These are phyloP conservation scores for Mortierella sp. DNA, from an alignment of 371 early-diverging fungal genomes.

Conservation along the genomic window DNA sequence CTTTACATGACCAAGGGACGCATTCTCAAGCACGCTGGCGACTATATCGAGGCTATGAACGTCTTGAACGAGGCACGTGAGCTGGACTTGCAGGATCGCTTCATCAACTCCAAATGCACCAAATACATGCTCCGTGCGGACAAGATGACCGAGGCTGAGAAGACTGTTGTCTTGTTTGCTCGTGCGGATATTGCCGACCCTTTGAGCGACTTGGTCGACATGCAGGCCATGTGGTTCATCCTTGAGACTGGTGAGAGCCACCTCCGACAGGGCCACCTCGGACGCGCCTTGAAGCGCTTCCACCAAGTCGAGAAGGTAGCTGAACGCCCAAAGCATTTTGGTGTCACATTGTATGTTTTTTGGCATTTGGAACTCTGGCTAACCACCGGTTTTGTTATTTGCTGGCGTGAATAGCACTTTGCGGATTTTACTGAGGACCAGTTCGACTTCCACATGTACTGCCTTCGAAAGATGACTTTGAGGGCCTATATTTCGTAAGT, in stretches of 20 bases:
- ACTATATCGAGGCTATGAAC: slow-evolving; percentile 74
- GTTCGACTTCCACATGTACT: slow-evolving; percentile 97
- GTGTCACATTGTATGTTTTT: not conserved
- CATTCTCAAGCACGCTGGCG: slow-evolving; percentile 93
- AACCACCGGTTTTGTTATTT: not conserved
- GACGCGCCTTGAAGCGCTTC: slow-evolving; percentile 89
- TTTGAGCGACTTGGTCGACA: slow-evolving; percentile 86
- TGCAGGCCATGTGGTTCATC: slow-evolving; percentile 94
- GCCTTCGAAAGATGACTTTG: slow-evolving; percentile 90
- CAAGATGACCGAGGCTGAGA: slow-evolving; percentile 86
- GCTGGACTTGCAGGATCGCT: slow-evolving; percentile 94
- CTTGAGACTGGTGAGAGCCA: slow-evolving; percentile 82
- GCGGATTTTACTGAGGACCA: slow-evolving; percentile 92
- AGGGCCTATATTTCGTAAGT: slow-evolving; percentile 82
- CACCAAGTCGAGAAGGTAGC: slow-evolving; percentile 85
- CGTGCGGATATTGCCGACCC: slow-evolving; percentile 81
- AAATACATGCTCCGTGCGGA: slow-evolving; percentile 94
- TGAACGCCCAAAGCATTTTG: no score
- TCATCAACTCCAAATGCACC: slow-evolving; percentile 93
- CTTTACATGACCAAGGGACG: slow-evolving; percentile 94
- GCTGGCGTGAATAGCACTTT: slow-evolving; percentile 61
- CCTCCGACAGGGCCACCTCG: slow-evolving; percentile 76
- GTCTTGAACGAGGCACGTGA: slow-evolving; percentile 90
- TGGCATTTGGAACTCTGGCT: not conserved
- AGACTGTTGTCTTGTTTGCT: slow-evolving; percentile 85